Evolutionary conservation across 2,329 filamentous ascomycete genomes (phyloP), one percentile per base, ranked within the genome.

Genomic region (Ophiostoma ulmi): DNA sequence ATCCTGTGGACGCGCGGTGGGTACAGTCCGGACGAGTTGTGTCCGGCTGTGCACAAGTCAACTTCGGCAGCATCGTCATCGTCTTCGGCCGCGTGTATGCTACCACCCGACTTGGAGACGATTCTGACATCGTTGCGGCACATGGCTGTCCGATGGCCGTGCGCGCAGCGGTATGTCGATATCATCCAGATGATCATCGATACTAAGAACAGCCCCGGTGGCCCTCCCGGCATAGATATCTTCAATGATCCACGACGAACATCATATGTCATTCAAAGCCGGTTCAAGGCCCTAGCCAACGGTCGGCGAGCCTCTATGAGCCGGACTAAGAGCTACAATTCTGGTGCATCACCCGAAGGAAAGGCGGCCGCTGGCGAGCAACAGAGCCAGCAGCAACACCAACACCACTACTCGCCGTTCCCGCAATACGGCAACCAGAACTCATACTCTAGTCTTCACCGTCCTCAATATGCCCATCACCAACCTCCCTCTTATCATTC

Each of bases 101-200:
- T 58, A 8, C 68, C 71, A 4, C 55, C 69, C 17, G 66, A 72
- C 41, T 26, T 73, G 13, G 63, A 61, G 8, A 52, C 72, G 0
- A 65, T 73, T 17, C 48, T 73, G 3, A 39, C 48, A 3, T 61
- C 66, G 17, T 71, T 73, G 2, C 67, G 64, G 41, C 71, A 72
- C 20, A 66, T 70, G 44, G 67, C 71, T 14, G 38, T 31, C 1
- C 68, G 52, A 22, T 73, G 72, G 72, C 71, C 72, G n/a, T 71
- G 69, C 17, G 71, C 72, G 0, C 63, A 72, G 52, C 41, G 68
- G 4, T 73, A 72, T 35, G 71, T 41, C 67, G 72, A 73, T 31
- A 72, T 72, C 14, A 64, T 73, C 22, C 71, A 73, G 68, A 31
- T 71, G 8, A 70, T 73, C 13, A n/a, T 73, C 5, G 72, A 73